Evolutionary conservation across 2,329 filamentous ascomycete species (phyloP).

Genomic region (Myriosclerotinia duriaeana): DNA sequence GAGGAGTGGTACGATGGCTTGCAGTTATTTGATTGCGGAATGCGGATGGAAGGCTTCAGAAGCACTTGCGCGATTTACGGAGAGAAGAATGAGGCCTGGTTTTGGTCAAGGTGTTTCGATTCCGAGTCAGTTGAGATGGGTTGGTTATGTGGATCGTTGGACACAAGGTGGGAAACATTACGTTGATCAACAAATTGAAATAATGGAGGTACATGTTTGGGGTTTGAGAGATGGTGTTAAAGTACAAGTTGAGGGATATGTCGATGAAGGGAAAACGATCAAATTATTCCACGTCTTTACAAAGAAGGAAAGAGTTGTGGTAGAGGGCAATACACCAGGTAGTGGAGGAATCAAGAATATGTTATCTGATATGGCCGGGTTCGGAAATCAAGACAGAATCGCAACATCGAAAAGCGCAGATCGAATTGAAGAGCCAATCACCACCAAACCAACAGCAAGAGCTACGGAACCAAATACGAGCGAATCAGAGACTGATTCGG

Average conservation of each 20-base stretch:
- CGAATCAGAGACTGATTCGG: slow-evolving; percentile 38
- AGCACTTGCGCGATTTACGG: slow-evolving; percentile 69
- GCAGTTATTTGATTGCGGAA: slow-evolving; percentile 86
- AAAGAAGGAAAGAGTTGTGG: slow-evolving; percentile 67
- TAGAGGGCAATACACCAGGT: slow-evolving; percentile 57
- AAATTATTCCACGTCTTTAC: slow-evolving; percentile 79
- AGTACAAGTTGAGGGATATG: slow-evolving; percentile 78
- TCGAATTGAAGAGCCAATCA: slow-evolving; percentile 23
- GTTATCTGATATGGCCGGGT: slow-evolving; percentile 53
- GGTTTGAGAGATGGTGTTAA: slow-evolving; percentile 85
- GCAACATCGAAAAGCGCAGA: slow-evolving; percentile 27
- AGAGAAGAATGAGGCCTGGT: slow-evolving; percentile 81
- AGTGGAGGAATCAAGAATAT: slow-evolving; percentile 52
- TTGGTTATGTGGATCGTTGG: slow-evolving; percentile 89
- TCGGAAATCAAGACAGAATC: slow-evolving; percentile 34
- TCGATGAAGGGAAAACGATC: slow-evolving; percentile 86
- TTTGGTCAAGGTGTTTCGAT: slow-evolving; percentile 92
- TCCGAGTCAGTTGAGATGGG: slow-evolving; percentile 84
- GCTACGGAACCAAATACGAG: neutral
- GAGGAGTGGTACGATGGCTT: slow-evolving; percentile 81
- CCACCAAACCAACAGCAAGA: neutral
- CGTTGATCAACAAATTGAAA: slow-evolving; percentile 76
- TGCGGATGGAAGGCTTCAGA: slow-evolving; percentile 68
- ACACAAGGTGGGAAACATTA: slow-evolving; percentile 73
- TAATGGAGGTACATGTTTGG: slow-evolving; percentile 88